phyloP scores from a whole-genome alignment of 2,329 filamentous ascomycete genomes.

The Fusarium vanettenii region DNA sequence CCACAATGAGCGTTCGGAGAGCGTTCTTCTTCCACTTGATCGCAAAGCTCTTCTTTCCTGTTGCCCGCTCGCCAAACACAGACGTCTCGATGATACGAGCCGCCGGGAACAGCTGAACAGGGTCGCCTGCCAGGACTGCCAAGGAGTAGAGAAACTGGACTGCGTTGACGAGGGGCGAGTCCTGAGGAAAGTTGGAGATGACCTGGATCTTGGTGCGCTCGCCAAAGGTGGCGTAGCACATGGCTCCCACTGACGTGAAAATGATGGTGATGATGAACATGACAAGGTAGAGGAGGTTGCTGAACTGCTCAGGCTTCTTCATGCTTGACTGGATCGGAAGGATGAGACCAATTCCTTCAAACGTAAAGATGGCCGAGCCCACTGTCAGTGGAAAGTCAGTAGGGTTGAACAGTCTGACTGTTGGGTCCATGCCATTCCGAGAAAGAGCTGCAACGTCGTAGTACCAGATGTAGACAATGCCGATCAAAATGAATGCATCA shows the following conservation, averaged over 20 bases:
- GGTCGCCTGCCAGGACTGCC: conserved; percentile 78
- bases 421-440: conserved; percentile 65
- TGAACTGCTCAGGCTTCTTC: conserved; percentile 76
- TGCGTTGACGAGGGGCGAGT: conserved; percentile 77
- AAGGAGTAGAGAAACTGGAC: conserved; percentile 81
- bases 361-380: conserved; percentile 81
- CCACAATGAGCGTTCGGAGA: conserved; percentile 68
- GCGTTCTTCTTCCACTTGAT: conserved; percentile 84
- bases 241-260: conserved; percentile 77
- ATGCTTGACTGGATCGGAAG: conserved; percentile 82
- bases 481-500: conserved; percentile 78
- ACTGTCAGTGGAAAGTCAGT: conserved; percentile 76
- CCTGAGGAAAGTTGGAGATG: conserved; percentile 80
- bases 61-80: conserved; percentile 73
- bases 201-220: conserved; percentile 76
- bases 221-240: conserved; percentile 82
- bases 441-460: conserved; percentile 72
- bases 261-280: conserved; percentile 80
- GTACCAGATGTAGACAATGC: conserved; percentile 78
- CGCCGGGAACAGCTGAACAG: conserved; percentile 80
- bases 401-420: conserved; percentile 77
- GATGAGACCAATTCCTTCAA: conserved; percentile 82
- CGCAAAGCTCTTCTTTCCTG: conserved; percentile 70
- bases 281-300: conserved; percentile 72
- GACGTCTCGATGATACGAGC: conserved; percentile 77